Base-by-base conservation (phyloP, 805 yeast species). In the Brettanomyces sp. region DNA sequence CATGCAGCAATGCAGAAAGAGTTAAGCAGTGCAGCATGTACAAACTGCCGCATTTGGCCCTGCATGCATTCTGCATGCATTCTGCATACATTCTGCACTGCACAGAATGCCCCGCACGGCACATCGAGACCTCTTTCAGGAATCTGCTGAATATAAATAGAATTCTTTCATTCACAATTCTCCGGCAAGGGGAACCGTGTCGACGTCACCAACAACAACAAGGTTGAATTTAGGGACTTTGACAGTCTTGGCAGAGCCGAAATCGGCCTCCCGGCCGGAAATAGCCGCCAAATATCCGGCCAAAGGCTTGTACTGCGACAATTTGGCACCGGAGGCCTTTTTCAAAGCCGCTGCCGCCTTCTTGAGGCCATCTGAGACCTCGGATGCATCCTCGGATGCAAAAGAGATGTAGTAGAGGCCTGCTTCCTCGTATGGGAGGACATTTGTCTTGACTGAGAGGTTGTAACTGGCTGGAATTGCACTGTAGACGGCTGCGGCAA, bases 161-260 rank as follows among this genome's bases (percentile, higher is more conserved):
- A 33, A 12, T 12, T 33, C 12, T n/a, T 18, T 22, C 18, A 8
- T 14, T 66, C 84, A 85, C 69, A 91, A 82, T 73, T 93, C 96
- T 67, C 85, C 89, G 59, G 84, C 82, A 67, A 74, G 85, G 60
- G 99, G 97, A 70, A 91, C 79, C 54, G 79, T 80, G 62, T 80
- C 82, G 50, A 83, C 79, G 67, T 88, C 83, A 69, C 98, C 99
- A 51, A 87, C 82, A 52, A 93, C 96, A 54, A 83, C 93, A 62
- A 85, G 82, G 72, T 82, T 88, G 73, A 81, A 82, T 60, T 79
- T 79, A 62, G 71, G 67, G 41, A 58, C 56, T 51, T 69, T 66
- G 45, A 67, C 72, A 33, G 51, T 45, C 36, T 66, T 59, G 46
- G 70, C 64, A 45, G 68, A 63, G 33, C 67, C 55, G 46, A 67